phyloP scores from a whole-genome alignment of 1,284 basidiomycete genomes.

The Ceratobasidium sp. region DNA sequence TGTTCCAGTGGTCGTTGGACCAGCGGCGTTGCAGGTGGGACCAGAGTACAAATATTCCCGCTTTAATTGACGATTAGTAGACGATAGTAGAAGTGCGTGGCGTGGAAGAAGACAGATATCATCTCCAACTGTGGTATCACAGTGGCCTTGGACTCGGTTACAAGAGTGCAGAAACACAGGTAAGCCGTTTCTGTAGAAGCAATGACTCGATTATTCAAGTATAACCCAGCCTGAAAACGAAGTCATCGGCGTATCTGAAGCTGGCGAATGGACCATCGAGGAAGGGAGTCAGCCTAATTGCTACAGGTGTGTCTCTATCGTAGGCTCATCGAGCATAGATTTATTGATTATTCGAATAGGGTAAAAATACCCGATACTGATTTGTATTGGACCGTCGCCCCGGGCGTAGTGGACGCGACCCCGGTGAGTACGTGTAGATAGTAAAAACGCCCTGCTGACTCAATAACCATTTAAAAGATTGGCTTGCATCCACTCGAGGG shows the following conservation, averaged over 20 bases:
- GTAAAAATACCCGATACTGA: neutral
- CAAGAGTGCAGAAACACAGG: neutral
- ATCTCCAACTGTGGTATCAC: neutral
- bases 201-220: neutral
- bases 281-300: neutral
- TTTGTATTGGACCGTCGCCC: neutral
- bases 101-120: neutral
- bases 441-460: neutral
- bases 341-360: neutral
- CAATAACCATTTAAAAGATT: neutral
- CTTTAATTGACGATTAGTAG: neutral
- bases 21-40: neutral
- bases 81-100: neutral
- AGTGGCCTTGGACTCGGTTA: neutral
- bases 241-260: neutral
- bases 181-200: neutral
- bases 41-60: neutral
- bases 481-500: neutral
- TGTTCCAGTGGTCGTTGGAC: neutral
- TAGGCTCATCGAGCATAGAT: neutral
- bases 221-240: neutral
- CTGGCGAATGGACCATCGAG: neutral
- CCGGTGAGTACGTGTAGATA: neutral
- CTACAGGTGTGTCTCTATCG: neutral
- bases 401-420: neutral